These are phyloP conservation scores for Opeltia flavorubescens DNA, from an alignment of 495 filamentous ascomycete genomes.

Conservation along the genomic window DNA sequence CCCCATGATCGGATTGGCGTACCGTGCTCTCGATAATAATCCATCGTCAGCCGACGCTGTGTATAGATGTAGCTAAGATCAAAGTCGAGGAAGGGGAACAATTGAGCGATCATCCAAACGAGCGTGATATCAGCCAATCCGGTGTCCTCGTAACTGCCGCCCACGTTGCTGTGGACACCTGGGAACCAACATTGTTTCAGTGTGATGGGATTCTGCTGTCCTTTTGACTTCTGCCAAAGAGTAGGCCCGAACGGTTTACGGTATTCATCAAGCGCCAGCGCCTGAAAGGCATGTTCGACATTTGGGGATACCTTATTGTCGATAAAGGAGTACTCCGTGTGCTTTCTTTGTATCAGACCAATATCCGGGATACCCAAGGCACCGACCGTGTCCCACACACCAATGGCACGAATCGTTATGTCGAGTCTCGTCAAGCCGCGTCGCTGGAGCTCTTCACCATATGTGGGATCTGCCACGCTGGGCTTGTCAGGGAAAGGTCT, in stretches of 20 bases:
- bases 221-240: constrained; percentile 31
- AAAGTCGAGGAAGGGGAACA: constrained; percentile 13
- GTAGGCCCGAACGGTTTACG: constrained; percentile 38
- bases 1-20: background rate
- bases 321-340: constrained; percentile 10
- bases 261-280: constrained; percentile 41
- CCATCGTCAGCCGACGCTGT: background rate
- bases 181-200: constrained; percentile 39
- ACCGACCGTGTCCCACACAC: constrained; percentile 47
- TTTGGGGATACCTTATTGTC: constrained; percentile 20
- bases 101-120: constrained; percentile 29
- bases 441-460: constrained; percentile 6
- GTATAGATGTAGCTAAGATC: constrained; percentile 3
- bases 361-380: constrained; percentile 15
- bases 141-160: constrained; percentile 27
- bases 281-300: constrained; percentile 44
- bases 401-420: constrained; percentile 31
- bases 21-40: background rate
- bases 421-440: constrained; percentile 1
- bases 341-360: constrained; percentile 8
- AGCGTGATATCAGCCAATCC: constrained; percentile 24
- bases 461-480: constrained; percentile 4
- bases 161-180: constrained; percentile 32
- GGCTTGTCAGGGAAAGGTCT: constrained; percentile 41
- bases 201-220: constrained; percentile 12